Percentiles rank a stretch among this genome's conserved stretches.
These are phyloP conservation scores for Purshia tridentata DNA, from an alignment of 306 rosid genomes.

Conservation along the genomic window DNA sequence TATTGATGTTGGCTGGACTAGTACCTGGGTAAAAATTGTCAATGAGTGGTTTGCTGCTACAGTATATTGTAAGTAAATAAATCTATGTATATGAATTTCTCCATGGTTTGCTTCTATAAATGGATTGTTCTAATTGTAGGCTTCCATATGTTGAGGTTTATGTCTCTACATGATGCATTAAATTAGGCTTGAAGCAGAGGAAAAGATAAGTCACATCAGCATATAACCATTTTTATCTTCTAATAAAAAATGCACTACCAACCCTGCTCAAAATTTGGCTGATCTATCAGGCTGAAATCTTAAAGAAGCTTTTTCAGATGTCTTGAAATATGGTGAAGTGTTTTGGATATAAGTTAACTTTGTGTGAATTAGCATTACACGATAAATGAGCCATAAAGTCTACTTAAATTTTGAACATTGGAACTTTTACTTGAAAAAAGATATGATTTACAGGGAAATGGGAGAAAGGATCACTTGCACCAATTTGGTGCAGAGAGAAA, in stretches of 20 bases:
- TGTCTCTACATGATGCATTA: background rate
- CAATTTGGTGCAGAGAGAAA: background rate
- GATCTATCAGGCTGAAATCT: background rate
- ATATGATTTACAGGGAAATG: no score
- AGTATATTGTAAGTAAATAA: constrained; percentile 58
- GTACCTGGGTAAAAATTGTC: constrained; percentile 78
- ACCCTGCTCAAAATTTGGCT: background rate
- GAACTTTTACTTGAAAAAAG: background rate
- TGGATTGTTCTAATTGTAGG: background rate
- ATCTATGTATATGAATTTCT: background rate
- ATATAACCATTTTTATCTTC: background rate
- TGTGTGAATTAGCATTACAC: no score
- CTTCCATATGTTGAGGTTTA: background rate
- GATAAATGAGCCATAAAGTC: no score
- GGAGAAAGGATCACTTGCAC: no score
- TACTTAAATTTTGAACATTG: background rate
- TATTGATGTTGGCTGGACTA: constrained; percentile 91
- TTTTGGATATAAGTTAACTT: background rate
- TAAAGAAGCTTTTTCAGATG: background rate
- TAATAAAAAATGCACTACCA: background rate
- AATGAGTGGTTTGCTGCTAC: constrained; percentile 95
- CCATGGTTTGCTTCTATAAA: background rate
- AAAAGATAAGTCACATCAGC: background rate
- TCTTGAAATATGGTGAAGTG: background rate
- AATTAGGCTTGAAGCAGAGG: background rate